Percentiles rank a stretch among this genome's conserved stretches.
Evolutionary conservation across 352 stramenopile species (phyloP).

Genomic region (Peronosclerospora sorghi): DNA sequence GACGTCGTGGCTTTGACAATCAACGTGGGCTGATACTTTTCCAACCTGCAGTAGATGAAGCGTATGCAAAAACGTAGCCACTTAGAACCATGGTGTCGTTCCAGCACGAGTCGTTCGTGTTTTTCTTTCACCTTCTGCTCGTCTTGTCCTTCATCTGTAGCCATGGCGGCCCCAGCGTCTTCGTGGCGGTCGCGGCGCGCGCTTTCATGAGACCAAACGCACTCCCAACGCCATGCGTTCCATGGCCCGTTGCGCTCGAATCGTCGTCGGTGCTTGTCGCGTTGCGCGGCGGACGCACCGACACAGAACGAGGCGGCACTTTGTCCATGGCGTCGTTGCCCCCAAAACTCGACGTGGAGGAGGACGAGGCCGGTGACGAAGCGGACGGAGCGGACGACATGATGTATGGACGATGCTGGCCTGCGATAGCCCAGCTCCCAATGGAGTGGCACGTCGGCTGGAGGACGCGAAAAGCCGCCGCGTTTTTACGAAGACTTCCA

Average conservation of each 20-base stretch:
- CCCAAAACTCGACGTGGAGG: conserved; percentile 23
- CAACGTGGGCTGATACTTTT: conserved; percentile 65
- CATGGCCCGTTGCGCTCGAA: conserved; percentile 6
- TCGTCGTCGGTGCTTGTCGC: conserved; percentile 17
- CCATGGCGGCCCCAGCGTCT: conserved; percentile 42
- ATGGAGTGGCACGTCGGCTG: too few species aligned
- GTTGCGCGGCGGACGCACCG: too few species aligned
- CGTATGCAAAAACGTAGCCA: conserved; percentile 8
- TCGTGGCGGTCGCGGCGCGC: conserved; percentile 38
- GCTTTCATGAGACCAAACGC: conserved; percentile 44
- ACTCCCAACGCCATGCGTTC: conserved; percentile 10
- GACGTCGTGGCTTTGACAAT: conserved; percentile 66
- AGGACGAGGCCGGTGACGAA: conserved; percentile 11
- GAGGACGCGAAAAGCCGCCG: too few species aligned
- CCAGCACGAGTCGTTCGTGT: background rate
- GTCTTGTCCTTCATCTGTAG: conserved; percentile 41
- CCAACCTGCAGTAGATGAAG: conserved; percentile 35
- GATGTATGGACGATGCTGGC: too few species aligned
- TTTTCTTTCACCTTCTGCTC: conserved; percentile 26
- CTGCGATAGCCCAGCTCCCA: too few species aligned
- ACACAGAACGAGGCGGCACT: too few species aligned
- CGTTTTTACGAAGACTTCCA: too few species aligned
- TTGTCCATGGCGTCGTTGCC: too few species aligned
- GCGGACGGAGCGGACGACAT: background rate
- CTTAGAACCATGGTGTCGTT: conserved; percentile 7